Conservation (phyloP, 2,329 filamentous ascomycete genomes). For the Cladobotryum mycophilum region DNA sequence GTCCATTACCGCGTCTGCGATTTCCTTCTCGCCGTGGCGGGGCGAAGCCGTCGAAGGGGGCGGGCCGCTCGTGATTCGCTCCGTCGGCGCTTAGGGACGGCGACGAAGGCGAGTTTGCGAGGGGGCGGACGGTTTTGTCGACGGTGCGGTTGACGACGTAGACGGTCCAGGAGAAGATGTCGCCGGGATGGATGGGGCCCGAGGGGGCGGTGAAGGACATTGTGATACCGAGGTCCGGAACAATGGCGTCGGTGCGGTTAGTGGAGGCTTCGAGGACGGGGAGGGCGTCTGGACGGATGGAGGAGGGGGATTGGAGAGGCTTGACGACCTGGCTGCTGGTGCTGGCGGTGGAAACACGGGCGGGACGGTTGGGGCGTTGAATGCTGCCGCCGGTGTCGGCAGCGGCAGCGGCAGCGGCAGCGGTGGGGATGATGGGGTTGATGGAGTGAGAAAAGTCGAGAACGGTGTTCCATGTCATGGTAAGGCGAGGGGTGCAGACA, state of each 20-base stretch:
- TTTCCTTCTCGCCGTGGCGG: conserved; percentile 31
- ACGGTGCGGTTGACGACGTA: conserved; percentile 68
- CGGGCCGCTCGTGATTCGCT: conserved; percentile 48
- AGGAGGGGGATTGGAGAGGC: conserved; percentile 52
- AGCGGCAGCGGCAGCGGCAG: conserved; percentile 40
- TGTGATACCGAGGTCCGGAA: conserved; percentile 63
- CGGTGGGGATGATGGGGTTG: conserved; percentile 55
- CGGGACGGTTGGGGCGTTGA: conserved; percentile 54
- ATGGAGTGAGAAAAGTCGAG: conserved; percentile 63
- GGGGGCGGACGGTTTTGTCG: conserved; percentile 36
- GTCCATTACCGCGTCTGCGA: conserved; percentile 64
- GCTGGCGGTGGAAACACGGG: conserved; percentile 55
- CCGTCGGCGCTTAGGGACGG: conserved; percentile 58
- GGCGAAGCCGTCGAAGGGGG: conserved; percentile 44
- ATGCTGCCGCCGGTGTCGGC: conserved; percentile 40
- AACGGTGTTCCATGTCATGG: conserved; percentile 61
- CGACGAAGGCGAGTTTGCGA: conserved; percentile 64
- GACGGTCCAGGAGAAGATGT: conserved; percentile 65
- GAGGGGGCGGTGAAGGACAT: conserved; percentile 65
- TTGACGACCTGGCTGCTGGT: conserved; percentile 45
- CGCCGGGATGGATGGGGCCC: conserved; percentile 51
- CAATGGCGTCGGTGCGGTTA: conserved; percentile 36
- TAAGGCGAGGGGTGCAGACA: conserved; percentile 53
- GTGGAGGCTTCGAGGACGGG: conserved; percentile 52
- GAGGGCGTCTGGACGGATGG: conserved; percentile 53